A percentile compares a stretch with the other conserved stretches of the same genome.
These are phyloP conservation scores for Vitis hybrid DNA, from an alignment of 177 flowering plant species.

Conservation along the genomic window DNA sequence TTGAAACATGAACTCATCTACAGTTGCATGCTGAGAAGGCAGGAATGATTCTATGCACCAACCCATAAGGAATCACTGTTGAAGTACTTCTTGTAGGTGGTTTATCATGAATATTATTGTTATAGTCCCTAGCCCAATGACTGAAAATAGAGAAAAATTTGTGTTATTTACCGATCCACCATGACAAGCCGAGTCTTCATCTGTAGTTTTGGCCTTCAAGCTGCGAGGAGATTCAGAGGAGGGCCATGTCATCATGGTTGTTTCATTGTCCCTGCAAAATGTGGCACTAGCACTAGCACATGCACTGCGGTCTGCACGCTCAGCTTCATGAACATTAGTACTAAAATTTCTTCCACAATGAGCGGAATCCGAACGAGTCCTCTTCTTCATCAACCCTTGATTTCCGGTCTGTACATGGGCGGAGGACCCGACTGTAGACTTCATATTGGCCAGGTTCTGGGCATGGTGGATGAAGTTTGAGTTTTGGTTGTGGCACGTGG, in stretches of 20 bases:
- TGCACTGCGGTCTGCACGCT: constrained; percentile 18
- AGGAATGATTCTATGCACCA: too few relatives aligned
- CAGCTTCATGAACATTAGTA: constrained; percentile 1
- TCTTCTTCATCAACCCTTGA: constrained; percentile 14
- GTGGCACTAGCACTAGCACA: constrained; percentile 42
- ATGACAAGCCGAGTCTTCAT: constrained; percentile 46
- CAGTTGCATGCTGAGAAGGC: too few relatives aligned
- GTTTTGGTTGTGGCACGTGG: constrained; percentile 25
- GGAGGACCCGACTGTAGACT: constrained; percentile 29
- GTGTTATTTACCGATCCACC: constrained; percentile 36
- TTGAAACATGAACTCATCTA: too few relatives aligned
- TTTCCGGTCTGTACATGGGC: constrained; percentile 22
- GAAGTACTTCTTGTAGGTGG: too few relatives aligned
- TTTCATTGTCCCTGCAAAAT: constrained; percentile 33
- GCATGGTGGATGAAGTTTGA: neutral
- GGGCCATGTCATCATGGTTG: constrained; percentile 47
- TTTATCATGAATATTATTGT: too few relatives aligned
- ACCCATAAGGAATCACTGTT: too few relatives aligned
- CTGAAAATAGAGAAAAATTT: neutral
- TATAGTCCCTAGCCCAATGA: neutral
- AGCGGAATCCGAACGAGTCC: constrained; percentile 22
- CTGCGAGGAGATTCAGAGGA: constrained; percentile 47
- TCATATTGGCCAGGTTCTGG: constrained; percentile 11
- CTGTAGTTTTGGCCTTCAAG: constrained; percentile 35
- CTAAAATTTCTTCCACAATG: constrained; percentile 7